These are phyloP conservation scores for Neurospora terricola DNA, from an alignment of 495 filamentous ascomycete species.

Conservation along the genomic window DNA sequence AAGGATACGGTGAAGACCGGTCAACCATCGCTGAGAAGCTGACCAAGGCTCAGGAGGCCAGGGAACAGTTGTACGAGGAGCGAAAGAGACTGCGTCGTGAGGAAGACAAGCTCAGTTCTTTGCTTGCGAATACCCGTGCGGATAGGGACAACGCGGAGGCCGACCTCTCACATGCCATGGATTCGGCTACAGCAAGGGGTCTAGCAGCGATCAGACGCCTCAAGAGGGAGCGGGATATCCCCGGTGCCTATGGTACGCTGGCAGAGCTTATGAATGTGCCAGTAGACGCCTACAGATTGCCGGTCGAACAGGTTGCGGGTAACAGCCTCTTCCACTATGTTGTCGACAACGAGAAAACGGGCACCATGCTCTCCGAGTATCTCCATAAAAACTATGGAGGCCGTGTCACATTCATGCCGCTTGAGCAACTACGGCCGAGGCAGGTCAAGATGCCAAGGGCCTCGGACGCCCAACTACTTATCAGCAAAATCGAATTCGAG, in stretches of 20 bases:
- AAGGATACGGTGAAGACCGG: constrained; percentile 65
- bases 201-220: constrained; percentile 72
- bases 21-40: constrained; percentile 62
- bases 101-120: constrained; percentile 72
- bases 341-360: constrained; percentile 85
- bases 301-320: constrained; percentile 88
- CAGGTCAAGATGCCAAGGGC: constrained; percentile 69
- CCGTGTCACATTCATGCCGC: constrained; percentile 90
- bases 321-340: constrained; percentile 94
- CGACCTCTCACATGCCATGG: constrained; percentile 75
- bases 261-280: constrained; percentile 79
- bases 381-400: constrained; percentile 72
- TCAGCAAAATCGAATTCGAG: constrained; percentile 78
- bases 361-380: constrained; percentile 66
- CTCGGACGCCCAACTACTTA: constrained; percentile 75
- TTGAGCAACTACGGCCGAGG: constrained; percentile 65
- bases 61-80: constrained; percentile 74
- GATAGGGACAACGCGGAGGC: constrained; percentile 70
- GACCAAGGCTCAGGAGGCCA: constrained; percentile 66
- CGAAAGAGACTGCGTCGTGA: constrained; percentile 87
- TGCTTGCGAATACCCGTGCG: constrained; percentile 59
- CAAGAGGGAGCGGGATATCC: constrained; percentile 63
- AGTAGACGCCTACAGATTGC: constrained; percentile 71
- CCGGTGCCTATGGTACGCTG: constrained; percentile 86
- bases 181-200: constrained; percentile 73